Evolutionary conservation across 2,329 filamentous ascomycete species (phyloP).

Genomic region (Neopestalotiopsis rosae): DNA sequence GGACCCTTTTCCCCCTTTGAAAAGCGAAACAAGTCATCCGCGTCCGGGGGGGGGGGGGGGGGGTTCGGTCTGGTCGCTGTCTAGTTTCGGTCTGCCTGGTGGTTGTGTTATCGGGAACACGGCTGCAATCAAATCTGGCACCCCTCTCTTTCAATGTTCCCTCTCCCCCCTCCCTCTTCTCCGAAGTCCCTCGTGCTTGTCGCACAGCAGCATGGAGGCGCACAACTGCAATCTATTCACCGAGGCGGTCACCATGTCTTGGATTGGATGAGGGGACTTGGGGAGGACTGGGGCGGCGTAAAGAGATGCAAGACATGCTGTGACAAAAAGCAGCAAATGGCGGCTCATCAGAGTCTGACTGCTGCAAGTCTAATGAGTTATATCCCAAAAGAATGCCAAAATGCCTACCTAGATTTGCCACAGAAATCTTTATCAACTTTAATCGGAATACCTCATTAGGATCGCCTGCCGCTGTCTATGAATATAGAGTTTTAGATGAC

Average conservation of each 20-base stretch:
- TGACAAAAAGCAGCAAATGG: not conserved
- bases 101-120: not conserved
- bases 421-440: not conserved
- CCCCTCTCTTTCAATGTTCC: not conserved
- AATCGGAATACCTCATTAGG: not conserved
- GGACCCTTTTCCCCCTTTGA: not conserved
- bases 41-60: too few relatives aligned
- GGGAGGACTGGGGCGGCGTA: not conserved
- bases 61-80: not conserved
- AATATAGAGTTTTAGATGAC: conserved; percentile 1
- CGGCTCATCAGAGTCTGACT: not conserved
- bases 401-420: not conserved
- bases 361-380: not conserved
- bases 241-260: conserved; percentile 1
- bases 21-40: not conserved
- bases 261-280: not conserved
- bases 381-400: not conserved
- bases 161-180: not conserved
- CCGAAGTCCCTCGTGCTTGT: not conserved
- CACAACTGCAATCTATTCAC: not conserved
- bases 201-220: not conserved
- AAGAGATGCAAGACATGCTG: not conserved
- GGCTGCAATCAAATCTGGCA: not conserved
- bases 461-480: not conserved
- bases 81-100: not conserved